Conservation (phyloP, 1,139 yeast species). For the Geotrichum phurueaensis region DNA sequence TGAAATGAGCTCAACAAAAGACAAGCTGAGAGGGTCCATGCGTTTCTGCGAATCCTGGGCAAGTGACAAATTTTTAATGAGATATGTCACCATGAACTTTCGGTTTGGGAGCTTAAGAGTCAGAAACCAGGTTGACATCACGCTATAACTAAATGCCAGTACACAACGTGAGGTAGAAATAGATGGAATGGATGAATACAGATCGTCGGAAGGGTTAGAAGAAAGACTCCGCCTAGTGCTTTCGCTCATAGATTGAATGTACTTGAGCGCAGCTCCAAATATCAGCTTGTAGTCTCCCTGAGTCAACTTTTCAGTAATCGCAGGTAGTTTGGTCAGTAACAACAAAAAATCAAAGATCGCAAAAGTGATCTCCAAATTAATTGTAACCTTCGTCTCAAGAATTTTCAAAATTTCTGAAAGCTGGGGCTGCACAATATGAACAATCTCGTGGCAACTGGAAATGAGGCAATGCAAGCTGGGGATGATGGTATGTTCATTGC, state of each 20-base stretch:
- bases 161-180: background rate
- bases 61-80: slow-evolving; percentile 52
- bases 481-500: slow-evolving; percentile 60
- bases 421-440: slow-evolving; percentile 62
- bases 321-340: slow-evolving; percentile 60
- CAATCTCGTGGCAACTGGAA: slow-evolving; percentile 75
- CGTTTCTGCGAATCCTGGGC: slow-evolving; percentile 39
- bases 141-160: slow-evolving; percentile 36
- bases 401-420: slow-evolving; percentile 59
- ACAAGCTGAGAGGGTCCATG: slow-evolving; percentile 51
- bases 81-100: slow-evolving; percentile 53
- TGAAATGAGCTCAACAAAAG: slow-evolving; percentile 60
- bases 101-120: slow-evolving; percentile 57
- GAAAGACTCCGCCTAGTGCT: background rate
- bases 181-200: background rate
- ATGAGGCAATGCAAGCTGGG: slow-evolving; percentile 73
- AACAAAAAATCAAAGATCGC: slow-evolving; percentile 63
- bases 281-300: slow-evolving; percentile 72
- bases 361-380: background rate
- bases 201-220: slow-evolving; percentile 19
- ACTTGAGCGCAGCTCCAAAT: slow-evolving; percentile 77
- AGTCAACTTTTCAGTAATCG: slow-evolving; percentile 64
- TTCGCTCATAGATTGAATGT: slow-evolving; percentile 37
- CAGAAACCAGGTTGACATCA: slow-evolving; percentile 68
- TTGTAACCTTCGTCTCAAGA: slow-evolving; percentile 65